phyloP scores from a whole-genome alignment of 257 asterid genomes.

The Lycium ferocissimum region DNA sequence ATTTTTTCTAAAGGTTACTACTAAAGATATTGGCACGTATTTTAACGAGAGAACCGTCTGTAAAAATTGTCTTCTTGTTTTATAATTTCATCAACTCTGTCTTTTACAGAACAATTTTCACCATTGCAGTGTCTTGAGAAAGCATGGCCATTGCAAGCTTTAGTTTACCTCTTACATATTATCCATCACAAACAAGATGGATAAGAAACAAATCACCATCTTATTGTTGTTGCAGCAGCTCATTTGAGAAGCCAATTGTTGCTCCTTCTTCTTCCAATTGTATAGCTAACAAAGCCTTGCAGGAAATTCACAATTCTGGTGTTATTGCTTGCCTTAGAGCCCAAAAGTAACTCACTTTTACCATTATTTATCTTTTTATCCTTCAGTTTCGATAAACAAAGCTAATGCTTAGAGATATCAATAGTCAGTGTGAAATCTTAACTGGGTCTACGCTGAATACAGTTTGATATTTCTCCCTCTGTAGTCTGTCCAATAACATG shows the following conservation, averaged over 20 bases:
- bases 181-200: background rate
- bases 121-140: background rate
- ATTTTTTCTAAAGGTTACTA: no score
- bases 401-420: background rate
- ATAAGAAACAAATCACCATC: background rate
- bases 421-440: background rate
- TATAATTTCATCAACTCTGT: background rate
- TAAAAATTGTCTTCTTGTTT: background rate
- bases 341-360: slow-evolving; percentile 48
- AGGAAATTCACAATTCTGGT: slow-evolving; percentile 66
- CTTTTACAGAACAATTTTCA: no score
- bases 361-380: background rate
- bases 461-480: background rate
- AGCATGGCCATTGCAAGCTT: slow-evolving; percentile 23
- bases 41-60: background rate
- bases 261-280: slow-evolving; percentile 19
- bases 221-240: background rate
- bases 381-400: background rate
- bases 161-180: slow-evolving; percentile 27
- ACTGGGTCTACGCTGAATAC: background rate
- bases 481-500: no score
- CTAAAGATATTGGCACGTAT: background rate
- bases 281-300: slow-evolving; percentile 53
- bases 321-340: slow-evolving; percentile 88
- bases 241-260: background rate